A percentile compares a stretch with the other conserved stretches of the same genome.
Conservation (phyloP, 2,329 filamentous ascomycete genomes). For the Phyllosticta citrichinensis region DNA sequence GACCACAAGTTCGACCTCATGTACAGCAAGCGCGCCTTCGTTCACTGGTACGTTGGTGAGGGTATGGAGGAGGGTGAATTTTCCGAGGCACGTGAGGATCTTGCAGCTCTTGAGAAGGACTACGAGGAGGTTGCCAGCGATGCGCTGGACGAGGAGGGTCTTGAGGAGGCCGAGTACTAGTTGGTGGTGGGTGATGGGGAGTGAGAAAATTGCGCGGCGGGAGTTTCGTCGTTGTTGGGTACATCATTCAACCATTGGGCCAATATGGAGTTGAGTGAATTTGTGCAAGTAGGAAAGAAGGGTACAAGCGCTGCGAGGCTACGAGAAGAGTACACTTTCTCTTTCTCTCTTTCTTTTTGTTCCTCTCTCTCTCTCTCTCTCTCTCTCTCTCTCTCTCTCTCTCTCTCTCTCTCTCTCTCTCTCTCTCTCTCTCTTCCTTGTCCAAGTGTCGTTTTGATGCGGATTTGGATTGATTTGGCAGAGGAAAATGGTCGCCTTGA, state of each 20-base stretch:
- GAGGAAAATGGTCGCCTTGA: neutral
- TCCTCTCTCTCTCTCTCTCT: neutral
- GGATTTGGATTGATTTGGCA: neutral
- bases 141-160: constrained; percentile 79
- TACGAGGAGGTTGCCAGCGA: constrained; percentile 98
- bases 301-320: neutral
- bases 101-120: constrained; percentile 94
- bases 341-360: neutral
- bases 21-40: constrained; percentile 99
- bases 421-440: neutral
- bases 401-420: neutral
- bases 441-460: neutral
- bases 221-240: neutral
- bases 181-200: neutral
- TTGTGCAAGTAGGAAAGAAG: neutral
- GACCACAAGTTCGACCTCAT: constrained; percentile 99
- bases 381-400: neutral
- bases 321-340: neutral
- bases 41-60: constrained; percentile 99
- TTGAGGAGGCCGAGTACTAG: constrained; percentile 86
- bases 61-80: constrained; percentile 99
- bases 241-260: neutral
- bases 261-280: neutral
- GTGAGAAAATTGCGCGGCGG: neutral
- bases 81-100: constrained; percentile 96